Conservation (phyloP, 345 rosid species). For the Pugionium dolabratum region DNA sequence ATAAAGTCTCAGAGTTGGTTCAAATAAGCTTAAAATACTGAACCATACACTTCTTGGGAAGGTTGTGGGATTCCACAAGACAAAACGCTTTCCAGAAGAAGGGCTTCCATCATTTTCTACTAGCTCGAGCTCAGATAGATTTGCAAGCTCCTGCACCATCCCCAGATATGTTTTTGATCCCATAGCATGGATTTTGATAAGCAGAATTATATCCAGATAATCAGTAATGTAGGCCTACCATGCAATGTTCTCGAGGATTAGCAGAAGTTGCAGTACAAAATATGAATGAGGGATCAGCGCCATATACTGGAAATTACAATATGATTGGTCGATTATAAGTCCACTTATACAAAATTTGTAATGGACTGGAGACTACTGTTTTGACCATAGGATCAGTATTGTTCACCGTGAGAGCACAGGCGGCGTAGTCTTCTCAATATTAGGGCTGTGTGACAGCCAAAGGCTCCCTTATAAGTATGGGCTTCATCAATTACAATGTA, state of each 20-base stretch:
- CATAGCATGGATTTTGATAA: neutral
- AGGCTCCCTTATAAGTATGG: conserved; percentile 93
- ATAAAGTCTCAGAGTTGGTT: conserved; percentile 15
- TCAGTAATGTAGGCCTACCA: conserved; percentile 55
- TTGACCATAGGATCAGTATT: conserved; percentile 16
- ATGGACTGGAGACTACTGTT: conserved; percentile 2
- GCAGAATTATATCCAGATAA: conserved; percentile 13
- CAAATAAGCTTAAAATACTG: neutral
- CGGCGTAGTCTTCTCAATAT: conserved; percentile 90
- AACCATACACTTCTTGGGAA: conserved; percentile 46
- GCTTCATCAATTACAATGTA: conserved; percentile 93
- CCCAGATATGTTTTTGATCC: conserved; percentile 32
- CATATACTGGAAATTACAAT: conserved; percentile 62
- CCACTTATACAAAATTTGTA: neutral
- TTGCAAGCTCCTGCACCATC: conserved; percentile 84
- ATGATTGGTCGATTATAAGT: conserved; percentile 21
- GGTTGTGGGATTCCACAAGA: conserved; percentile 73
- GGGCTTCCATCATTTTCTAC: conserved; percentile 90
- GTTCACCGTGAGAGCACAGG: conserved; percentile 80
- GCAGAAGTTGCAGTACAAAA: conserved; percentile 97
- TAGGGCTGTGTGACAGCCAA: conserved; percentile 95
- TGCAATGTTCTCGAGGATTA: conserved; percentile 90
- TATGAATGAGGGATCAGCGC: conserved; percentile 71
- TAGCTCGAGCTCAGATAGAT: conserved; percentile 72
- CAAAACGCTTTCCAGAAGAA: conserved; percentile 75